Base-by-base conservation (phyloP, 2,329 filamentous ascomycete species). In the Penicillium vulpinum region DNA sequence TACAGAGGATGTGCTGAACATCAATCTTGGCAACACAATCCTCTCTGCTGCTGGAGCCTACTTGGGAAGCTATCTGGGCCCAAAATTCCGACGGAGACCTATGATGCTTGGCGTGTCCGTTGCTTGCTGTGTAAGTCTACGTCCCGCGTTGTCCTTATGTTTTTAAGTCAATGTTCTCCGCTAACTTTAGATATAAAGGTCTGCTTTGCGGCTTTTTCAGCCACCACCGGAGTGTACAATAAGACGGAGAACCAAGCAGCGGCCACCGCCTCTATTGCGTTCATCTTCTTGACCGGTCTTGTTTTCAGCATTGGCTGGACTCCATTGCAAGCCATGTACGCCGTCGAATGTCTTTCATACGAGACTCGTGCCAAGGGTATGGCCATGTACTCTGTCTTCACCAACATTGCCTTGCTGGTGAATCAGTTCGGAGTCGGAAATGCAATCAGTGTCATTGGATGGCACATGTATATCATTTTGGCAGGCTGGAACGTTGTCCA, bases 31-130 rank as follows among this genome's bases (percentile, higher is more conserved):
- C 67, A 80, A 83, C 70, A 78, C 80, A 33, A 78, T 83, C 24
- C 71, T 84, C 33, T 82, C 80, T 65, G 80, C 83, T 18, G 73
- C 85, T 5, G 45, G 51, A 3, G 55, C 55, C 24, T 57, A 57
- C 18, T 62, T 81, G 0, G 85, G 85, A 44, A 83, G 84, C 4
- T 74, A 78, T 15, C 75, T 86, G 48, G 83, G 83, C 1, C 84
- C 86, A 38, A 77, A 78, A 1, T 57, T 86, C 6, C 83, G 85
- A n/a, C 82, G 85, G 36, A 81, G 85, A 3, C 81, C 82, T n/a
- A 73, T 83, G 31, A 74, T 84, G 39, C 67, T 57, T 5, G 55
- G 55, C 21, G 33, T 38, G 0, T 57, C 55, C 31, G 18, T 54
- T 21, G 45, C 43, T 38, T 46, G 43, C n/a, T 13, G 15, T 38